phyloP scores from a whole-genome alignment of 441 rosid genomes.

The Croton setiger region DNA sequence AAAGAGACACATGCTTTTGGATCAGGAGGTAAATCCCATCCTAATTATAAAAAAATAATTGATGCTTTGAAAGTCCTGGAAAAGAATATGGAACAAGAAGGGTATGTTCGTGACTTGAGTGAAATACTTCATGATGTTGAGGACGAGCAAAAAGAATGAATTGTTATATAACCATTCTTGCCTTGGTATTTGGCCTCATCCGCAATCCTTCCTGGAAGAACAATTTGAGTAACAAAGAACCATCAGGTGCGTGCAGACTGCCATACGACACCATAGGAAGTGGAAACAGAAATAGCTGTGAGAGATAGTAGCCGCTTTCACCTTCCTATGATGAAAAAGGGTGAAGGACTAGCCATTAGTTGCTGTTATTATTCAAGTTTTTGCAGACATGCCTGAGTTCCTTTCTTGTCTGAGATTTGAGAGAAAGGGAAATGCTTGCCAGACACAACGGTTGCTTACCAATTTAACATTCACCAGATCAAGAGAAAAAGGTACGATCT shows the following conservation, averaged over 20 bases:
- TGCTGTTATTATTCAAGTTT: not conserved
- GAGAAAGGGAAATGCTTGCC: not conserved
- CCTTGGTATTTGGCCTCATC: conserved; percentile 64
- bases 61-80: conserved; percentile 41
- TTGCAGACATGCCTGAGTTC: not conserved
- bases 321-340: conserved; percentile 61
- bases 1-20: conserved; percentile 56
- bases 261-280: conserved; percentile 62
- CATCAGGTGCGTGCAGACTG: conserved; percentile 60
- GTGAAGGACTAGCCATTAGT: not conserved
- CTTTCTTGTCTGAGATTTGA: not conserved
- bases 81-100: conserved; percentile 69
- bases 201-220: conserved; percentile 56
- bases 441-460: not conserved
- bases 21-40: conserved; percentile 73
- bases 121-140: conserved; percentile 68
- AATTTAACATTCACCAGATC: not conserved
- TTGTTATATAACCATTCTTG: conserved; percentile 53
- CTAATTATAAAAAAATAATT: conserved; percentile 37
- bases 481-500: not conserved
- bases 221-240: conserved; percentile 67
- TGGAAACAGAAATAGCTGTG: conserved; percentile 55
- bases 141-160: conserved; percentile 62
- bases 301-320: conserved; percentile 75
- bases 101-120: conserved; percentile 57